A percentile compares a stretch with the other conserved stretches of the same genome.
Evolutionary conservation across 768 basidiomycete species (phyloP).

Genomic region (Saitozyma sp.): DNA sequence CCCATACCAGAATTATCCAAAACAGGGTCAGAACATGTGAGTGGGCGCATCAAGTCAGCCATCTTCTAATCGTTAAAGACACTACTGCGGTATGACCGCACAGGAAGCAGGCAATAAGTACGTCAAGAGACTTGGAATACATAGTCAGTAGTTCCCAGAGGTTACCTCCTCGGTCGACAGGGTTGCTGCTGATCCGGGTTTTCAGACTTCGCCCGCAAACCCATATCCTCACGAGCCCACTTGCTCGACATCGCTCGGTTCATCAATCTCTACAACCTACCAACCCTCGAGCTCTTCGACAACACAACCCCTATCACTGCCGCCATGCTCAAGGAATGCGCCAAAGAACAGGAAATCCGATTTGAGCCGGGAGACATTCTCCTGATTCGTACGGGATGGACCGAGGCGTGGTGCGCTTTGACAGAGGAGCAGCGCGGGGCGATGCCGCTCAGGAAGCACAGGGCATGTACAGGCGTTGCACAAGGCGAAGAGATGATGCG

Average conservation of each 20-base stretch:
- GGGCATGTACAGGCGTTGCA: not conserved
- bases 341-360: not conserved
- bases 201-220: too few relatives aligned
- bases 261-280: not conserved
- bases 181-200: not conserved
- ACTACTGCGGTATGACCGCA: slow-evolving; percentile 19
- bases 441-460: not conserved
- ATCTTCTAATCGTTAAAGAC: slow-evolving; percentile 5
- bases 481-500: slow-evolving; percentile 1
- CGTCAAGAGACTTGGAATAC: slow-evolving; percentile 20
- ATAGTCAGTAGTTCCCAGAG: slow-evolving; percentile 19
- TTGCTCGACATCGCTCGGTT: too few relatives aligned
- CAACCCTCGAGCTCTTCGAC: not conserved
- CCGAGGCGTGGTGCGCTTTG: slow-evolving; percentile 1
- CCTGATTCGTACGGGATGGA: slow-evolving; percentile 5
- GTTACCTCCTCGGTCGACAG: not conserved
- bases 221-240: too few relatives aligned
- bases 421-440: not conserved
- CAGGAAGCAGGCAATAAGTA: slow-evolving; percentile 12
- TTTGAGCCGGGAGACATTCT: slow-evolving; percentile 4
- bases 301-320: not conserved
- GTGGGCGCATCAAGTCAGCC: too few relatives aligned
- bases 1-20: slow-evolving; percentile 3
- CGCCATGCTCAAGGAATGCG: not conserved
- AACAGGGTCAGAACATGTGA: not conserved